phyloP scores from a whole-genome alignment of 2,329 filamentous ascomycete genomes.

The Aspergillus amoenus region DNA sequence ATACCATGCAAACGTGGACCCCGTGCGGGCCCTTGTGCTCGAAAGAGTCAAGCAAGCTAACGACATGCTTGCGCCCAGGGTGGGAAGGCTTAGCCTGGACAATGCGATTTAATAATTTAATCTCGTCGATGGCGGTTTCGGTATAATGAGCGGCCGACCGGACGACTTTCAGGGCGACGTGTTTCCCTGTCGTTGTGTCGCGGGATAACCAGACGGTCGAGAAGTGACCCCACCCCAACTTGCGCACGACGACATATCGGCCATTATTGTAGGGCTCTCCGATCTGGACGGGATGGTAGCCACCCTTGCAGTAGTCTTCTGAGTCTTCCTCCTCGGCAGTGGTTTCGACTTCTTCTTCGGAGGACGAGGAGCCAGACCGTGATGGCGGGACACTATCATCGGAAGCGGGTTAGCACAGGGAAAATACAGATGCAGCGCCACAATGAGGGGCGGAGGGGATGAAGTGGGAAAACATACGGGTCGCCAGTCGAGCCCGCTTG shows the following conservation, averaged over 20 bases:
- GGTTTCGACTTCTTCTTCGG: slow-evolving; percentile 82
- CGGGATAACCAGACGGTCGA: slow-evolving; percentile 88
- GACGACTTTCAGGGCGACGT: slow-evolving; percentile 96
- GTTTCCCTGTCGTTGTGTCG: slow-evolving; percentile 85
- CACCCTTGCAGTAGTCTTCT: slow-evolving; percentile 98
- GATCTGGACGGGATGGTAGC: slow-evolving; percentile 91
- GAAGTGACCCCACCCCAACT: slow-evolving; percentile 97
- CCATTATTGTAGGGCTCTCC: slow-evolving; percentile 98
- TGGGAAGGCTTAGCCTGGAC: slow-evolving; percentile 93
- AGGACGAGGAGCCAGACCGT: slow-evolving; percentile 74
- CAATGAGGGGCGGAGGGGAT: neutral
- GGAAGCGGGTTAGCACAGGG: slow-evolving; percentile 10
- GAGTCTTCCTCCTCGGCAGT: slow-evolving; percentile 98
- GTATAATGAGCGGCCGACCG: slow-evolving; percentile 98
- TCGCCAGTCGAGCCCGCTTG: slow-evolving; percentile 44
- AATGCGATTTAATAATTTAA: slow-evolving; percentile 96
- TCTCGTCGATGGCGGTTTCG: slow-evolving; percentile 97
- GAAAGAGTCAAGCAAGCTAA: slow-evolving; percentile 93
- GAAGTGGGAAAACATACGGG: slow-evolving; percentile 33
- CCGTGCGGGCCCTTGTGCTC: slow-evolving; percentile 97
- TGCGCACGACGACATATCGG: slow-evolving; percentile 93
- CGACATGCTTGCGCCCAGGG: slow-evolving; percentile 90
- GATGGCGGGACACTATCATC: slow-evolving; percentile 58
- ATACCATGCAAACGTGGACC: slow-evolving; percentile 98
- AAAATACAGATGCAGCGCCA: no score